phyloP scores from a whole-genome alignment of 345 rosid species.

The Acer yangbiense region DNA sequence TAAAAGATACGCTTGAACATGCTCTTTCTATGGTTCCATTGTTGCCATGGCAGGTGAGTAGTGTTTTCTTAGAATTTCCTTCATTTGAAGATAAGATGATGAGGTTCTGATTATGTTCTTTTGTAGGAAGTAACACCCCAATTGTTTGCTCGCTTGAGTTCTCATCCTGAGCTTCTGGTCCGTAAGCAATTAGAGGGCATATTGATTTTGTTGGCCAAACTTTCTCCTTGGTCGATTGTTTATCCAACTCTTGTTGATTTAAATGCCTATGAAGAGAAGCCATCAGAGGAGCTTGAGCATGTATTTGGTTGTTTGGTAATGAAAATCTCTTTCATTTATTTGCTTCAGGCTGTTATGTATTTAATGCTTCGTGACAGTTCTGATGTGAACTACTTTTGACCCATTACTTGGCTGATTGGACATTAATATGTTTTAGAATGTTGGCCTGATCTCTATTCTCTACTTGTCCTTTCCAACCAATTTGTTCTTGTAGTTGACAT shows the following conservation, averaged over 20 bases:
- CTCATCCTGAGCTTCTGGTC: slow-evolving; percentile 83
- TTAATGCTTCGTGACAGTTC: neutral
- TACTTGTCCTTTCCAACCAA: neutral
- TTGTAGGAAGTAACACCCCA: slow-evolving; percentile 85
- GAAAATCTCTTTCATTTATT: slow-evolving; percentile 18
- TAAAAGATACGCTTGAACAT: slow-evolving; percentile 72
- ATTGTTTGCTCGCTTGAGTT: slow-evolving; percentile 85
- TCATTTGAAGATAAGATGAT: neutral
- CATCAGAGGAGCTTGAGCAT: slow-evolving; percentile 82
- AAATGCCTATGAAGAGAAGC: slow-evolving; percentile 67
- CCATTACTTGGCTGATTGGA: neutral
- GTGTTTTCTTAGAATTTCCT: slow-evolving; percentile 19
- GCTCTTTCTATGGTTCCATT: slow-evolving; percentile 78
- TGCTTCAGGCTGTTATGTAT: slow-evolving; percentile 1
- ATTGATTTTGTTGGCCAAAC: slow-evolving; percentile 76
- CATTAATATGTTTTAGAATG: slow-evolving; percentile 8
- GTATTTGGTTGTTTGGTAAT: slow-evolving; percentile 80
- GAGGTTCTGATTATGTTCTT: slow-evolving; percentile 18
- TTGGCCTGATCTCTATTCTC: neutral
- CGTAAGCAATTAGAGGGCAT: slow-evolving; percentile 83
- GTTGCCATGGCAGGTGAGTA: slow-evolving; percentile 88
- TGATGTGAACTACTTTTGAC: slow-evolving; percentile 12
- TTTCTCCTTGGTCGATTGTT: slow-evolving; percentile 85
- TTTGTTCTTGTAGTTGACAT: neutral
- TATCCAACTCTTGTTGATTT: slow-evolving; percentile 87